Evolutionary conservation across 305 asterid species (phyloP).

Genomic region (Stenogyne calaminthoides): DNA sequence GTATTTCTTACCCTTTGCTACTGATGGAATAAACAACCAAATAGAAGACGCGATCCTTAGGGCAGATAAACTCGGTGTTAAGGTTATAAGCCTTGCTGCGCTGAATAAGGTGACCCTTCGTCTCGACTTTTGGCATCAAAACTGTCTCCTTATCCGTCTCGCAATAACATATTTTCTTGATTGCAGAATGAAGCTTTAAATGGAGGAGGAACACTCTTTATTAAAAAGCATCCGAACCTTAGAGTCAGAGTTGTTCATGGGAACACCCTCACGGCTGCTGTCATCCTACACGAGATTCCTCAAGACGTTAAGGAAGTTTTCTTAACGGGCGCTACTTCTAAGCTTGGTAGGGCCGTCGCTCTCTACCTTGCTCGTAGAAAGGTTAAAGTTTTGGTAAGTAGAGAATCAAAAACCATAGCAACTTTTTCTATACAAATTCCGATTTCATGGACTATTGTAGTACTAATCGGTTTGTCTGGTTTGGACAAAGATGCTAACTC

Average conservation of each 20-base stretch:
- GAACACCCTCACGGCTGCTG: constrained; percentile 92
- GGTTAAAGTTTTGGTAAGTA: constrained; percentile 71
- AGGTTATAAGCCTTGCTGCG: constrained; percentile 95
- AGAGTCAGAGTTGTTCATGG: constrained; percentile 93
- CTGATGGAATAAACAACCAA: constrained; percentile 77
- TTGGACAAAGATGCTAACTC: constrained; percentile 70
- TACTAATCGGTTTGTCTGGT: neutral
- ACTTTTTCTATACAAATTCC: neutral
- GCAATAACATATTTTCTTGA: neutral
- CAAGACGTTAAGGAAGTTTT: constrained; percentile 67
- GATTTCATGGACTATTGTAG: neutral
- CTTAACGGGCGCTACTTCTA: constrained; percentile 87
- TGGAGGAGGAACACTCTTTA: constrained; percentile 89
- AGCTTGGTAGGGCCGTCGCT: constrained; percentile 86
- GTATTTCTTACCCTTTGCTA: constrained; percentile 92
- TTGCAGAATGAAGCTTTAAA: constrained; percentile 74
- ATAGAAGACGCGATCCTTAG: constrained; percentile 86
- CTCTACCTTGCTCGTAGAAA: constrained; percentile 63
- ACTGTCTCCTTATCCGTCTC: neutral
- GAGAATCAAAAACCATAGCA: neutral
- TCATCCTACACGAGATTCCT: constrained; percentile 72
- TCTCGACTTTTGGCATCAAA: neutral
- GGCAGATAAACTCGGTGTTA: constrained; percentile 83
- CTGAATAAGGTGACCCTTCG: constrained; percentile 63
- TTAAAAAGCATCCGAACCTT: constrained; percentile 74